phyloP scores from a whole-genome alignment of 2,329 filamentous ascomycete genomes.

The Fusarium stilboides region DNA sequence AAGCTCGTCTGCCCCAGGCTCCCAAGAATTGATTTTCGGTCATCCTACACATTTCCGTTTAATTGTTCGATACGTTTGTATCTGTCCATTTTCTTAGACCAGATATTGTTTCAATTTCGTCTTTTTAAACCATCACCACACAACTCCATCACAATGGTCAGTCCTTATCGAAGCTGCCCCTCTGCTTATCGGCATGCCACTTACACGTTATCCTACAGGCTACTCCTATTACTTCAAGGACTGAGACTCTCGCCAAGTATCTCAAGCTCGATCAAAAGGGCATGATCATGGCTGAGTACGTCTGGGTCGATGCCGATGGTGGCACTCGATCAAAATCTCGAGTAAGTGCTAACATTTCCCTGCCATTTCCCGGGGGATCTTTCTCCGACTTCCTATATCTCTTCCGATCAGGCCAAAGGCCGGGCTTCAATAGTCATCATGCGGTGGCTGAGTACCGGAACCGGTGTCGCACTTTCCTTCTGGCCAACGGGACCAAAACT shows the following conservation, averaged over 20 bases:
- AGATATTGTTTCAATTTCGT: slow-evolving; percentile 9
- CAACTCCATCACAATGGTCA: slow-evolving; percentile 44
- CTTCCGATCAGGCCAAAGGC: slow-evolving; percentile 8
- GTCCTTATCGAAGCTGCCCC: slow-evolving; percentile 21
- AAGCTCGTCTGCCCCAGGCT: slow-evolving; percentile 47
- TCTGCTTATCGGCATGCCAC: slow-evolving; percentile 24
- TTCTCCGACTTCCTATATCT: slow-evolving; percentile 7
- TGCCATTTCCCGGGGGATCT: slow-evolving; percentile 4
- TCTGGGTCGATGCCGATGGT: slow-evolving; percentile 92
- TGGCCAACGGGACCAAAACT: slow-evolving; percentile 30
- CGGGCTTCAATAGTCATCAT: slow-evolving; percentile 12
- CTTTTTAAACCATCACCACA: slow-evolving; percentile 4
- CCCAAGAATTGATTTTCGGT: slow-evolving; percentile 28
- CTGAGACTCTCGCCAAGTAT: slow-evolving; percentile 82
- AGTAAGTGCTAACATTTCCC: slow-evolving; percentile 71
- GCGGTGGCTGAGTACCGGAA: slow-evolving; percentile 23
- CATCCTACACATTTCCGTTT: slow-evolving; percentile 46
- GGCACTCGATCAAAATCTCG: slow-evolving; percentile 94
- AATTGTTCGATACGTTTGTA: slow-evolving; percentile 42
- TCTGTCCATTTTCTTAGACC: slow-evolving; percentile 25
- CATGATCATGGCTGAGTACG: slow-evolving; percentile 92
- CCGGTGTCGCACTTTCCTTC: slow-evolving; percentile 23
- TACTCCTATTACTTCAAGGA: slow-evolving; percentile 42
- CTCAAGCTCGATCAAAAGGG: slow-evolving; percentile 91
- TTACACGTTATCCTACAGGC: slow-evolving; percentile 39